Evolutionary conservation across 768 basidiomycete species (phyloP).

Genomic region (Cyclocybe aegerita): DNA sequence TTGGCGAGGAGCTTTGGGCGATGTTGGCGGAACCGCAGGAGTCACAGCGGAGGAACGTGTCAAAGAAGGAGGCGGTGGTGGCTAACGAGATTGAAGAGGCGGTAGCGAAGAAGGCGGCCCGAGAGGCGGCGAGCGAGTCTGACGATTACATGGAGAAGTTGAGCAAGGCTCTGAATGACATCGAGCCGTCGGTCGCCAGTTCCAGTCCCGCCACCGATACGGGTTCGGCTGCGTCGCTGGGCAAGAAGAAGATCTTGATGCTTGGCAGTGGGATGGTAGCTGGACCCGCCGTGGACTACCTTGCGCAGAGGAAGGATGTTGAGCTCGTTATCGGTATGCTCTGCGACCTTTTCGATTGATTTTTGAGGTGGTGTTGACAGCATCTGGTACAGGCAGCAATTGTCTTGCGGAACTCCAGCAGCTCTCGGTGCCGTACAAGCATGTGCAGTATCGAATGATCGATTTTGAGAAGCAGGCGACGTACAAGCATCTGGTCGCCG

Average conservation of each 20-base stretch:
- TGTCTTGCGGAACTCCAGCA: slow-evolving; percentile 53
- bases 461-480: slow-evolving; percentile 53
- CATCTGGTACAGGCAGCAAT: slow-evolving; percentile 65
- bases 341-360: slow-evolving; percentile 1
- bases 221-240: no score
- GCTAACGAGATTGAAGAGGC: not conserved
- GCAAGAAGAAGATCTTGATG: slow-evolving; percentile 69
- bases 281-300: slow-evolving; percentile 78
- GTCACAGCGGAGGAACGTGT: no score
- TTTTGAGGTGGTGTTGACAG: not conserved
- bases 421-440: slow-evolving; percentile 42
- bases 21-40: no score
- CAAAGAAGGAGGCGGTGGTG: not conserved
- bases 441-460: slow-evolving; percentile 55
- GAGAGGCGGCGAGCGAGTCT: slow-evolving; percentile 1
- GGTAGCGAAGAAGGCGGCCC: not conserved
- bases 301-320: slow-evolving; percentile 61
- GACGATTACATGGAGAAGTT: slow-evolving; percentile 3
- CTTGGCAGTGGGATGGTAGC: slow-evolving; percentile 97
- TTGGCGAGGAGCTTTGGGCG: no score
- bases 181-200: no score
- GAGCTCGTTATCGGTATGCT: slow-evolving; percentile 76
- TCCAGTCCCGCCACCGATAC: no score
- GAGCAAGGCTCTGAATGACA: no score
- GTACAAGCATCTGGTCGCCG: slow-evolving; percentile 52